Conservation (phyloP, 345 rosid genomes). For the Moricandia arvensis region DNA sequence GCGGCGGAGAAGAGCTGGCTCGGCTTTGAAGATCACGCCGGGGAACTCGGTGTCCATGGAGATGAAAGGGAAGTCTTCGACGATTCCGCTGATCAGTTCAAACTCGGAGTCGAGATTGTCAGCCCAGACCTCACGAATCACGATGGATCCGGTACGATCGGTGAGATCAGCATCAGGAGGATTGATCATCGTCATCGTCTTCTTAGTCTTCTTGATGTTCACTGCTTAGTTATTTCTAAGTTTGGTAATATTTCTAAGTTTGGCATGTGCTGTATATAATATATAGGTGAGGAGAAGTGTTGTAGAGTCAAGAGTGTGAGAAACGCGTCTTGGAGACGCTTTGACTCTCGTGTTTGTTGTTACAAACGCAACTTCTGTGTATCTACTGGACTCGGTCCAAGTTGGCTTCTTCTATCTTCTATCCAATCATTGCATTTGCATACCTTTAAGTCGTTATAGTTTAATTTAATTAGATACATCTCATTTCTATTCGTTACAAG, state of each 20-base stretch:
- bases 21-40: constrained; percentile 51
- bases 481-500: background rate
- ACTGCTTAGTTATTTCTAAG: background rate
- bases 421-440: constrained; percentile 6
- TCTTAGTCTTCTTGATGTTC: background rate
- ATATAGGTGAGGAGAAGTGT: background rate
- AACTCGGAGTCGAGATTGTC: constrained; percentile 67
- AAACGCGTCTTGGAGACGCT: constrained; percentile 28
- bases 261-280: background rate
- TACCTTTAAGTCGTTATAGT: background rate
- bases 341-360: constrained; percentile 20
- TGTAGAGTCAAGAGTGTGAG: constrained; percentile 16
- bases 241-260: too few species aligned
- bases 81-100: constrained; percentile 51
- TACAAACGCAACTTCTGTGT: constrained; percentile 23
- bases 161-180: background rate
- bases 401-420: background rate
- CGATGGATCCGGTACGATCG: constrained; percentile 12
- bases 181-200: constrained; percentile 22
- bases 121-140: constrained; percentile 74
- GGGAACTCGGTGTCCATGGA: constrained; percentile 99
- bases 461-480: background rate
- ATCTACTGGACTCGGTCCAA: constrained; percentile 20
- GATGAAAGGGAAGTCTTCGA: constrained; percentile 61
- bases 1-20: constrained; percentile 19